Evolutionary conservation across 352 stramenopile genomes (phyloP).

Genomic region (Poterioochromonas sp.): DNA sequence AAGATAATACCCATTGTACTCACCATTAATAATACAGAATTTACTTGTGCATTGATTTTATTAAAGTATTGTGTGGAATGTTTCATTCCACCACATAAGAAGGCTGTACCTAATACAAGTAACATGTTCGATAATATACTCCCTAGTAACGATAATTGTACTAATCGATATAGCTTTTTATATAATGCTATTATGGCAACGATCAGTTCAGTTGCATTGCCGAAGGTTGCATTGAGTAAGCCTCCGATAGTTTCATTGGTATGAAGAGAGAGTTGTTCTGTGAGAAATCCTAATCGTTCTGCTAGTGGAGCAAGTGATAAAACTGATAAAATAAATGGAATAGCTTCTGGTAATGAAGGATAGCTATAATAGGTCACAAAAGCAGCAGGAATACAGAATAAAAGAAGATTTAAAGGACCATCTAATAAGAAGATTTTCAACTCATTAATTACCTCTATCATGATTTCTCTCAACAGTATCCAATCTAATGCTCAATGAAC

Average conservation of each 20-base stretch:
- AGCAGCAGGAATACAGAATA: not conserved
- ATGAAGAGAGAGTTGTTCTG: constrained; percentile 89
- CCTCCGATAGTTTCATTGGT: constrained; percentile 91
- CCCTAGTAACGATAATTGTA: constrained; percentile 86
- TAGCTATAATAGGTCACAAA: not conserved
- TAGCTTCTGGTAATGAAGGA: not conserved
- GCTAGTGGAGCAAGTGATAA: constrained; percentile 59
- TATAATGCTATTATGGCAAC: constrained; percentile 86
- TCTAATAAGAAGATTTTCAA: not conserved
- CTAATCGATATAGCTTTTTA: constrained; percentile 85
- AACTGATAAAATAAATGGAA: not conserved
- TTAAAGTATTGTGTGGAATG: constrained; percentile 41
- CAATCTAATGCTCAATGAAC: too few relatives aligned
- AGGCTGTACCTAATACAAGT: constrained; percentile 89
- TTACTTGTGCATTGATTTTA: not conserved
- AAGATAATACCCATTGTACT: not conserved
- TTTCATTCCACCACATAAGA: constrained; percentile 72
- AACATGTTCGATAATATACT: constrained; percentile 95
- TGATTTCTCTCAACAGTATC: too few relatives aligned
- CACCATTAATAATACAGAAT: not conserved
- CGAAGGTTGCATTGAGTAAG: constrained; percentile 93
- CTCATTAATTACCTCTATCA: not conserved
- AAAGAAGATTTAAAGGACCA: not conserved
- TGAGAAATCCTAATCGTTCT: constrained; percentile 87
- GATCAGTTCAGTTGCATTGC: constrained; percentile 91